Percentiles rank a stretch among this genome's conserved stretches.
phyloP scores from a whole-genome alignment of 1,284 basidiomycete genomes.

The Mycosarcoma maydis region DNA sequence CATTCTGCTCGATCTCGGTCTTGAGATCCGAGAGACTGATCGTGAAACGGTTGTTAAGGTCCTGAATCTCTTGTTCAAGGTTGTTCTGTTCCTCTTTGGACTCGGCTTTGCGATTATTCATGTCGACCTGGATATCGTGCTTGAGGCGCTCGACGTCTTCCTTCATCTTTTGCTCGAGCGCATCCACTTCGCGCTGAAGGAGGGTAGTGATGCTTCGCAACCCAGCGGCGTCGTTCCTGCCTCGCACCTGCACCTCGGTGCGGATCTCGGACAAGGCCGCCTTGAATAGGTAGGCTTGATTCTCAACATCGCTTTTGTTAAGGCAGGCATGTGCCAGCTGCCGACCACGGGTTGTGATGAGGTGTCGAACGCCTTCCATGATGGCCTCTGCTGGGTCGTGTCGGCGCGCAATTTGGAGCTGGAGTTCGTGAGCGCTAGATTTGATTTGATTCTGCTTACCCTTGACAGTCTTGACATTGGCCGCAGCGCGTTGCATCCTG shows the following conservation, averaged over 20 bases:
- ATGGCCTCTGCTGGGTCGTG: slow-evolving; percentile 69
- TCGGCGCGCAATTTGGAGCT: slow-evolving; percentile 33
- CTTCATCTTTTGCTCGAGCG: slow-evolving; percentile 88
- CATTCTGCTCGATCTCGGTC: slow-evolving; percentile 66
- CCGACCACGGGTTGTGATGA: slow-evolving; percentile 81
- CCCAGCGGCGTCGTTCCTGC: slow-evolving; percentile 84
- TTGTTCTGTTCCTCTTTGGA: slow-evolving; percentile 86
- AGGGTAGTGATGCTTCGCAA: slow-evolving; percentile 79
- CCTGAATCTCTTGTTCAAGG: slow-evolving; percentile 89
- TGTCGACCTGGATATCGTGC: slow-evolving; percentile 95
- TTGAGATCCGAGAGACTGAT: slow-evolving; percentile 65
- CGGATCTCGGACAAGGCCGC: slow-evolving; percentile 91
- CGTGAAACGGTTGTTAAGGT: slow-evolving; percentile 67
- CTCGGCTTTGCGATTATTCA: slow-evolving; percentile 93
- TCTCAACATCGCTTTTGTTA: slow-evolving; percentile 78
- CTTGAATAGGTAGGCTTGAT: slow-evolving; percentile 89
- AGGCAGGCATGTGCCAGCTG: slow-evolving; percentile 79
- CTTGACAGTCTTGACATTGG: slow-evolving; percentile 13
- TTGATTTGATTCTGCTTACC: slow-evolving; percentile 21
- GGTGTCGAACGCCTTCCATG: slow-evolving; percentile 84
- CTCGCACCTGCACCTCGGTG: slow-evolving; percentile 83
- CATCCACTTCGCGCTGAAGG: slow-evolving; percentile 87
- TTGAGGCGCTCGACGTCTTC: slow-evolving; percentile 88
- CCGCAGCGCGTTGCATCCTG: slow-evolving; percentile 12
- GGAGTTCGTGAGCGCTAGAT: slow-evolving; percentile 12